Evolutionary conservation across 31 red algal species (phyloP), one percentile per base, ranked within the genome.

Genomic region (Porphyra umbilicalis): DNA sequence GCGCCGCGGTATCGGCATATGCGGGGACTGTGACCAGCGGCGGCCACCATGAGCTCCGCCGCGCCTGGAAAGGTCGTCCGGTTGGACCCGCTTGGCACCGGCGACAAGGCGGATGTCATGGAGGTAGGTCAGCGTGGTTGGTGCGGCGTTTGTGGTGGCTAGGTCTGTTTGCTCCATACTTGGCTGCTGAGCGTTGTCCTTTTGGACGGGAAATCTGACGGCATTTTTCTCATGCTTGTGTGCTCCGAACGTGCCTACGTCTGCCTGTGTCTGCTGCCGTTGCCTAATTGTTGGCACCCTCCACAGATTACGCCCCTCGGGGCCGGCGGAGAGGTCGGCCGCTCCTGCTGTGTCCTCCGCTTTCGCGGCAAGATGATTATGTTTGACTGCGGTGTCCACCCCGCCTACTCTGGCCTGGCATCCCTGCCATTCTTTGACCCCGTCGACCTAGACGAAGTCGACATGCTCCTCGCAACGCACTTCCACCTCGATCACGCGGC

Each of bases 311-410:
- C 88, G 74, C 98, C 98, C 6, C 86, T 99, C 34, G 98, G 98
- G 34, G 98, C 94, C 13, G 98, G 98, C 30, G 85, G 90, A 75
- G 98, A 99, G 82, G 98, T 99, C n/a, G 98, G 98, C 33, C 90
- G 98, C 32, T 99, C 98, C 35, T 99, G 98, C 83, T 90, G 91
- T 83, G 85, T 99, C 75, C 57, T 99, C 36, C 93, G 91, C 75
- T 99, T 95, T 75, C 97, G 93, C 90, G 89, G 93, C 20, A 99
- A 99, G 79, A 99, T 92, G 15, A 86, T 99, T 38, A 90, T 99
- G 92, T 95, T 99, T 82, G 98, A 99, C 78, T 99, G 98, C 82
- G 98, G 98, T 30, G 98, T 99, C 74, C 98, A 99, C 79, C 98
- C 98, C 4, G 98, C 98, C 29, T 99, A 99, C 85, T 97, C 94